phyloP scores from a whole-genome alignment of 495 filamentous ascomycete species.

The Lepidopterella palustris region DNA sequence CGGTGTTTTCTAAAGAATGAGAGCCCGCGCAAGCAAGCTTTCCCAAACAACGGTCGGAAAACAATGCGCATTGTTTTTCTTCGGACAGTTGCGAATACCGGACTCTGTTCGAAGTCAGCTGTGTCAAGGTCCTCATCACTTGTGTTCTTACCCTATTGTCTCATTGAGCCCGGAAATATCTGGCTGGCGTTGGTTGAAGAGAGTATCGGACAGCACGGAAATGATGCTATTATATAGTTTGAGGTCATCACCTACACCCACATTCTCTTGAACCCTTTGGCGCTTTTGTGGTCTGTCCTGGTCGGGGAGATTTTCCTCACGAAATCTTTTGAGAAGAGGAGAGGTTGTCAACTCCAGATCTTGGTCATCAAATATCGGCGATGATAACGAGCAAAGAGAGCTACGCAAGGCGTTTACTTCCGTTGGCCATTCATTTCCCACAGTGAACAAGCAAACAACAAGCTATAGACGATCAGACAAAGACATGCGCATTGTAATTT shows the following conservation, averaged over 20 bases:
- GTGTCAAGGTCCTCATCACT: neutral
- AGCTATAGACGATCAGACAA: slow-evolving; percentile 16
- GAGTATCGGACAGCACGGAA: neutral
- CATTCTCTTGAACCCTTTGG: neutral
- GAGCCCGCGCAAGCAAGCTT: slow-evolving; percentile 20
- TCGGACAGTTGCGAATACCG: neutral
- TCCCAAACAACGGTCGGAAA: neutral
- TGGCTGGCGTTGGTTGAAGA: neutral
- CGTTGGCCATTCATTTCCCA: slow-evolving; percentile 14
- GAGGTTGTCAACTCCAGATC: slow-evolving; percentile 10
- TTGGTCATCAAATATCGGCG: neutral
- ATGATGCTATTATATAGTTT: slow-evolving; percentile 8
- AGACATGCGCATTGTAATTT: neutral
- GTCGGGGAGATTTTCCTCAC: slow-evolving; percentile 1
- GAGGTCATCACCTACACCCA: neutral
- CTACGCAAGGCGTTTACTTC: slow-evolving; percentile 10
- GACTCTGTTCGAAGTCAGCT: neutral
- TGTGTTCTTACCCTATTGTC: neutral
- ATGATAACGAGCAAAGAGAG: slow-evolving; percentile 4
- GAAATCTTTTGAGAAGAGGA: slow-evolving; percentile 2
- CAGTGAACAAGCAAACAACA: slow-evolving; percentile 22
- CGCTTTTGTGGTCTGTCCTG: slow-evolving; percentile 18
- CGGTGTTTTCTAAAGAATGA: slow-evolving; percentile 2
- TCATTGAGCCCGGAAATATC: neutral
- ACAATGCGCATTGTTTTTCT: neutral